These are phyloP conservation scores for Triticum dicoccoides DNA, from an alignment of 176 grass and related monocot species.

Conservation along the genomic window DNA sequence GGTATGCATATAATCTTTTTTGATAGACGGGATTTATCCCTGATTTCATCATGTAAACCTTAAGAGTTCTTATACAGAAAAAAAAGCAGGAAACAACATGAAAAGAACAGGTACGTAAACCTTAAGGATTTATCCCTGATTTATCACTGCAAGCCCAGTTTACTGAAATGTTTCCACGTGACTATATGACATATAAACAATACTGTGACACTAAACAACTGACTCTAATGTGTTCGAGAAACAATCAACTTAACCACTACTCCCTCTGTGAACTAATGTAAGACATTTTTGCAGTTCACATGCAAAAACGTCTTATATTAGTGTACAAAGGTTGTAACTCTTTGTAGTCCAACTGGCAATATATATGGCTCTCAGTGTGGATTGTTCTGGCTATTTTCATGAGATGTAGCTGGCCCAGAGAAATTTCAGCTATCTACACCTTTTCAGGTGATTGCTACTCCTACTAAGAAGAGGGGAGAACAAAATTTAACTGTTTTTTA, in stretches of 20 bases:
- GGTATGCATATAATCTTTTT: background rate
- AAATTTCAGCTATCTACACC: background rate
- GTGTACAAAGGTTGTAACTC: background rate
- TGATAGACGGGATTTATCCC: no score
- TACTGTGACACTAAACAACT: background rate
- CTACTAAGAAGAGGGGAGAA: background rate
- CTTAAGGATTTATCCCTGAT: no score
- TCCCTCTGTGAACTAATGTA: no score
- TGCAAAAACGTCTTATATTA: no score
- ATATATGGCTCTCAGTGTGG: background rate
- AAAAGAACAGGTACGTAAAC: no score
- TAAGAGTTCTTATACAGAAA: no score
- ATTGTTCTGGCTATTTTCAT: background rate
- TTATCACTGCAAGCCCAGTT: no score
- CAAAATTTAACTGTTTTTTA: background rate
- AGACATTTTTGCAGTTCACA: no score
- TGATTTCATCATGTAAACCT: no score
- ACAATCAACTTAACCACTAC: background rate
- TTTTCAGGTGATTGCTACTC: conserved; percentile 23
- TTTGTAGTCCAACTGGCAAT: background rate
- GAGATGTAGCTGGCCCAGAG: conserved; percentile 4
- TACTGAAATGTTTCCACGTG: no score
- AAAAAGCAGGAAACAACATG: no score
- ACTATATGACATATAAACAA: no score
- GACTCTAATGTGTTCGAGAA: background rate